Conservation (phyloP, 805 yeast genomes). For the Sugiyamaella chiloensis region DNA sequence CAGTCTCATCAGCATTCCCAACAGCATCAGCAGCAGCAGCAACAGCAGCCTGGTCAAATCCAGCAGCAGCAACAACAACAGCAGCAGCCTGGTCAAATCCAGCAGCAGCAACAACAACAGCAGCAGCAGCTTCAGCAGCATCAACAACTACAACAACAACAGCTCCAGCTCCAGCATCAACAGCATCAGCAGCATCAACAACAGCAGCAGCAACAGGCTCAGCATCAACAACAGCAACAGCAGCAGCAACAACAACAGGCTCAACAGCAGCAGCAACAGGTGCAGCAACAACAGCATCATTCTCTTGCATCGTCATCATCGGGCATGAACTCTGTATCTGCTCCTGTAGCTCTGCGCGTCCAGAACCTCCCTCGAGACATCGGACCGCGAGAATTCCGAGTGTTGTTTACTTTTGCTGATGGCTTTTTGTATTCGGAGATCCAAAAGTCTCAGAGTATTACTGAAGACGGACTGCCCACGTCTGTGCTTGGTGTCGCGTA, state of each 20-base stretch:
- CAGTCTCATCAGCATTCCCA: too few relatives aligned
- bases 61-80: constrained; percentile 4
- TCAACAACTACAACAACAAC: too few relatives aligned
- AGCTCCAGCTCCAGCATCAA: too few relatives aligned
- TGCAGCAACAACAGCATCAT: background rate
- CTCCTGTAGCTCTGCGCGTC: constrained; percentile 26
- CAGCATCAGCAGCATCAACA: constrained; percentile 1
- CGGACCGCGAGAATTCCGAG: constrained; percentile 36
- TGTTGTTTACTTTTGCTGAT: constrained; percentile 39
- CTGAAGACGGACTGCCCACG: constrained; percentile 23
- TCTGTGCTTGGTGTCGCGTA: constrained; percentile 20
- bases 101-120: constrained; percentile 4
- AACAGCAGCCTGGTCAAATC: constrained; percentile 8
- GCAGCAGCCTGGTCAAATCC: constrained; percentile 6
- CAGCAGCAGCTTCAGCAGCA: too few relatives aligned
- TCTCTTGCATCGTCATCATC: constrained; percentile 1
- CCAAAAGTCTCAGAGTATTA: constrained; percentile 26
- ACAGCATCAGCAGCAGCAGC: too few relatives aligned
- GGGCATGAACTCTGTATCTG: constrained; percentile 4
- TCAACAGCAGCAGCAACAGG: constrained; percentile 3
- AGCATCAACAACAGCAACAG: too few relatives aligned
- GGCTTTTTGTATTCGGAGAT: constrained; percentile 36
- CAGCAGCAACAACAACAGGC: too few relatives aligned
- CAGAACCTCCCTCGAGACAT: constrained; percentile 37
- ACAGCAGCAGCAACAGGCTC: too few relatives aligned